phyloP scores from a whole-genome alignment of 352 stramenopile genomes.

The Lagenidium sp. region DNA sequence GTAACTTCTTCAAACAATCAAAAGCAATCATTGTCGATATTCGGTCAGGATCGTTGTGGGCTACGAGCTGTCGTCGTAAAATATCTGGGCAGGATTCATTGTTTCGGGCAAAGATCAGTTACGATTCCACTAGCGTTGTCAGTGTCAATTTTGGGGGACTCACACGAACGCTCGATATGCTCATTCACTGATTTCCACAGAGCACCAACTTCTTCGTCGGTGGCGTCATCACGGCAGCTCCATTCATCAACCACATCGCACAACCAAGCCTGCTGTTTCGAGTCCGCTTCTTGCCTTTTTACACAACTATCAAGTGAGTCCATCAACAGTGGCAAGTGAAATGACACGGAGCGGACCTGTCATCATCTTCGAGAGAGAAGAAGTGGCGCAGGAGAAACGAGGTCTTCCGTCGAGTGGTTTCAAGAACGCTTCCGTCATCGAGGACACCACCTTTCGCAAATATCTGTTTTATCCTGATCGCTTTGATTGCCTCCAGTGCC shows the following conservation, averaged over 20 bases:
- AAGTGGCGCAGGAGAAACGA: constrained; percentile 64
- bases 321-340: too few relatives aligned
- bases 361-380: constrained; percentile 32
- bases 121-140: too few relatives aligned
- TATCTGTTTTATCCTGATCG: constrained; percentile 30
- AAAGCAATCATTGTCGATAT: constrained; percentile 56
- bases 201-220: constrained; percentile 26
- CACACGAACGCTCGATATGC: constrained; percentile 69
- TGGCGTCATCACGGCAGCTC: constrained; percentile 29
- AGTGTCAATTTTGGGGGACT: constrained; percentile 7
- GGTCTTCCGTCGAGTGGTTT: constrained; percentile 53
- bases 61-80: constrained; percentile 37
- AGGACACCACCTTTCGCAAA: constrained; percentile 23
- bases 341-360: too few relatives aligned
- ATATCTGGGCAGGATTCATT: constrained; percentile 27
- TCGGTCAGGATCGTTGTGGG: constrained; percentile 27
- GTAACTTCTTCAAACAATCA: constrained; percentile 60
- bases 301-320: too few relatives aligned
- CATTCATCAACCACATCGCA: constrained; percentile 63
- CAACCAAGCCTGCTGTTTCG: constrained; percentile 30
- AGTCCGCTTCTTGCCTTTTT: too few relatives aligned
- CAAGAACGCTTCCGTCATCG: constrained; percentile 29
- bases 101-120: too few relatives aligned
- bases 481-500: constrained; percentile 24
- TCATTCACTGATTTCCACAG: constrained; percentile 57